Conservation (phyloP, 345 rosid species). For the Gossypium raimondii region DNA sequence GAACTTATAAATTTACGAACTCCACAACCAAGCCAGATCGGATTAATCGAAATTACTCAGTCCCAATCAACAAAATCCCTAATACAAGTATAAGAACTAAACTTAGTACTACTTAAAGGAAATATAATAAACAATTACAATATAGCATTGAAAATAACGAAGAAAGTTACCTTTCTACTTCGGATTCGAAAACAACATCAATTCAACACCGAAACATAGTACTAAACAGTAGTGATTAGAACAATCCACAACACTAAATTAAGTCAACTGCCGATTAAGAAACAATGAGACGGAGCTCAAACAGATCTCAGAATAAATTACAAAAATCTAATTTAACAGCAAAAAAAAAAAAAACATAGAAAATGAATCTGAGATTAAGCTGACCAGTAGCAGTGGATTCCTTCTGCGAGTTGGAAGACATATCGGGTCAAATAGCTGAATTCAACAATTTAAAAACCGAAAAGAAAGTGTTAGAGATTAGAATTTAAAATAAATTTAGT, state of each 20-base stretch:
- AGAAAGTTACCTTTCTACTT: neutral
- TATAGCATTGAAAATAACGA: neutral
- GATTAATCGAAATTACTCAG: neutral
- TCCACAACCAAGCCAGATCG: neutral
- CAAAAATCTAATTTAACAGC: neutral
- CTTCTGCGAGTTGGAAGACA: slow-evolving; percentile 62
- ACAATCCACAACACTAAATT: neutral
- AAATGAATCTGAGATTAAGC: slow-evolving; percentile 8
- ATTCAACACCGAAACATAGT: neutral
- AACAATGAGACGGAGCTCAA: neutral
- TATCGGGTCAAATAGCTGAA: slow-evolving; percentile 20
- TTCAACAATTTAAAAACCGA: neutral
- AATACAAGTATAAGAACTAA: neutral
- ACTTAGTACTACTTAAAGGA: neutral
- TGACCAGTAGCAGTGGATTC: slow-evolving; percentile 51
- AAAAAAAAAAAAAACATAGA: neutral
- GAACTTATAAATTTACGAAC: neutral
- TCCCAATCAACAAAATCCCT: neutral
- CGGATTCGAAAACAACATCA: neutral
- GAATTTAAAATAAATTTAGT: neutral
- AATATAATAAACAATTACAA: neutral
- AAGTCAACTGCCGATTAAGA: neutral
- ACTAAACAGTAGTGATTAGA: neutral
- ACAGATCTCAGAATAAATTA: slow-evolving; percentile 3
- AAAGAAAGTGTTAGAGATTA: slow-evolving; percentile 3